Percentiles rank a stretch among this genome's conserved stretches.
Conservation (phyloP, 495 filamentous ascomycete species). For the Xylaria scruposa region DNA sequence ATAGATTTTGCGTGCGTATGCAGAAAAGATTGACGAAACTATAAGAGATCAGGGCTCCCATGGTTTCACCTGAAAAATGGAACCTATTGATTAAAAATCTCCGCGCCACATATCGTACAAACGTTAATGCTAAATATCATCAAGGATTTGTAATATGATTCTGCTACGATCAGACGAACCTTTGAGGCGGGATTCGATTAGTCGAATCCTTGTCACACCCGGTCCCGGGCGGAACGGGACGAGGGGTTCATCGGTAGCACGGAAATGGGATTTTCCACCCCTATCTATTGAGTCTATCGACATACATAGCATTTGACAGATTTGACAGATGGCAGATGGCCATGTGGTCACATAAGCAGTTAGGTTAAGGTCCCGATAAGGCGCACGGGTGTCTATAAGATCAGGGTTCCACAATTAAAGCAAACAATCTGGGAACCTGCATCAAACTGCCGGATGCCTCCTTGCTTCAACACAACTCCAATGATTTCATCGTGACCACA, state of each 20-base stretch:
- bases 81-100: background rate
- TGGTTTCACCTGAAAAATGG: conserved; percentile 10
- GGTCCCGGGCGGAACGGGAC: conserved; percentile 25
- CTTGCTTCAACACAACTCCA: conserved; percentile 12
- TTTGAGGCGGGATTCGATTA: conserved; percentile 8
- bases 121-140: background rate
- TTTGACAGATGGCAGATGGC: conserved; percentile 8
- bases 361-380: conserved; percentile 1
- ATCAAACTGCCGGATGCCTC: conserved; percentile 19
- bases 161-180: no score
- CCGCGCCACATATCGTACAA: background rate
- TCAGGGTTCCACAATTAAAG: background rate
- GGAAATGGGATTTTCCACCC: conserved; percentile 19
- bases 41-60: background rate
- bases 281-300: background rate
- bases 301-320: background rate
- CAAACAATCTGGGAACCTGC: conserved; percentile 5
- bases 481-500: conserved; percentile 14
- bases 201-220: conserved; percentile 10
- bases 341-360: conserved; percentile 6
- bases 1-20: conserved; percentile 9
- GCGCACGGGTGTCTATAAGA: conserved; percentile 18
- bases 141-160: background rate
- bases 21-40: conserved; percentile 10
- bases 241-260: conserved; percentile 13